A percentile compares a stretch with the other conserved stretches of the same genome.
Conservation (phyloP, 257 asterid species). For the Penstemon newberryi region DNA sequence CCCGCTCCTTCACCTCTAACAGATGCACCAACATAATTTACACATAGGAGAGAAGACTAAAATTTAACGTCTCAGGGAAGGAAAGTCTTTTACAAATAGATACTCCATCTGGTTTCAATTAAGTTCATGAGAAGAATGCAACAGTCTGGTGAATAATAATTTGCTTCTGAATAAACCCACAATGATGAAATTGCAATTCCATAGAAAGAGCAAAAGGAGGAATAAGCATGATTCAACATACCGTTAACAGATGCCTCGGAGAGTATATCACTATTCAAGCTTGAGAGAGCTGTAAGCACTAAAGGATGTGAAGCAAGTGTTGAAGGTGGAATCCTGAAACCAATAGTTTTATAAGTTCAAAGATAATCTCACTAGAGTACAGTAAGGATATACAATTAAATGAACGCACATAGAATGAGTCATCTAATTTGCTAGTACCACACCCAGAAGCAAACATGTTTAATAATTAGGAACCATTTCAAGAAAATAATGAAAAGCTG, state of each 20-base stretch:
- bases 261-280: constrained; percentile 75
- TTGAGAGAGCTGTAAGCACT: constrained; percentile 87
- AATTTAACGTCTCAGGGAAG: not conserved
- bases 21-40: constrained; percentile 11
- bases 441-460: constrained; percentile 16
- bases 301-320: constrained; percentile 86
- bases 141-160: not conserved
- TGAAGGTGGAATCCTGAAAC: constrained; percentile 89
- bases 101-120: too few relatives aligned
- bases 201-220: too few relatives aligned
- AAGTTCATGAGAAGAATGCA: constrained; percentile 24
- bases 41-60: constrained; percentile 23
- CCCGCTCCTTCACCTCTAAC: constrained; percentile 1
- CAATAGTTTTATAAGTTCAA: constrained; percentile 26
- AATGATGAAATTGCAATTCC: not conserved
- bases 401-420: not conserved
- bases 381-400: constrained; percentile 25
- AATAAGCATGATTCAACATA: constrained; percentile 37
- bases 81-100: not conserved
- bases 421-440: constrained; percentile 22
- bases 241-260: constrained; percentile 96
- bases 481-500: not conserved
- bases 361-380: constrained; percentile 21
- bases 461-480: not conserved
- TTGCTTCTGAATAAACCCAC: constrained; percentile 4